Evolutionary conservation across 805 yeast species (phyloP).

Genomic region (Sugiyamaella floridensis): DNA sequence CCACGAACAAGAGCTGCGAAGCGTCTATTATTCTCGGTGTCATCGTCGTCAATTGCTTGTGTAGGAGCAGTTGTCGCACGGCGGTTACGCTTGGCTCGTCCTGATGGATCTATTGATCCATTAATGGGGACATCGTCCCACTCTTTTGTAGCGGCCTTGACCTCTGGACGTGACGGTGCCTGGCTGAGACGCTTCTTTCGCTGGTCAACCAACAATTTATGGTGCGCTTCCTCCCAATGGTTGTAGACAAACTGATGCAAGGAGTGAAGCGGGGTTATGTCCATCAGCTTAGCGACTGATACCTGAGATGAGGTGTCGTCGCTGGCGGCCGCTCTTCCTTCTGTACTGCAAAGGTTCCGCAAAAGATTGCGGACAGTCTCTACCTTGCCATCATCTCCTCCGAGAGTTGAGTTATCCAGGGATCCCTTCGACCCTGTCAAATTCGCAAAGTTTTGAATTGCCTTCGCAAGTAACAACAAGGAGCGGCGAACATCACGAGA

Average conservation of each 20-base stretch:
- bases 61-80: neutral
- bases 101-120: neutral
- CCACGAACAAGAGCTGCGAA: slow-evolving; percentile 14
- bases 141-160: slow-evolving; percentile 1
- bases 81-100: neutral
- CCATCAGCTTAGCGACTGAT: slow-evolving; percentile 8
- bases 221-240: slow-evolving; percentile 38
- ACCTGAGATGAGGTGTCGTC: slow-evolving; percentile 12
- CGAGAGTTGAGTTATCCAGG: neutral
- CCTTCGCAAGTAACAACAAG: slow-evolving; percentile 24
- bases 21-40: slow-evolving; percentile 7
- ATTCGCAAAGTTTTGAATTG: slow-evolving; percentile 28
- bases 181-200: slow-evolving; percentile 14
- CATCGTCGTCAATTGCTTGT: neutral
- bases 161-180: neutral
- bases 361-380: slow-evolving; percentile 1
- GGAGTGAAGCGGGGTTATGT: slow-evolving; percentile 24
- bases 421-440: slow-evolving; percentile 1
- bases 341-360: slow-evolving; percentile 3
- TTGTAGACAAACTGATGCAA: slow-evolving; percentile 46
- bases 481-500: slow-evolving; percentile 18
- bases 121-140: neutral
- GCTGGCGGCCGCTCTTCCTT: slow-evolving; percentile 12
- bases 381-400: neutral
- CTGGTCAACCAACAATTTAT: slow-evolving; percentile 17